Conservation (phyloP, 2,329 filamentous ascomycete genomes). For the Colletotrichum tofieldiae region DNA sequence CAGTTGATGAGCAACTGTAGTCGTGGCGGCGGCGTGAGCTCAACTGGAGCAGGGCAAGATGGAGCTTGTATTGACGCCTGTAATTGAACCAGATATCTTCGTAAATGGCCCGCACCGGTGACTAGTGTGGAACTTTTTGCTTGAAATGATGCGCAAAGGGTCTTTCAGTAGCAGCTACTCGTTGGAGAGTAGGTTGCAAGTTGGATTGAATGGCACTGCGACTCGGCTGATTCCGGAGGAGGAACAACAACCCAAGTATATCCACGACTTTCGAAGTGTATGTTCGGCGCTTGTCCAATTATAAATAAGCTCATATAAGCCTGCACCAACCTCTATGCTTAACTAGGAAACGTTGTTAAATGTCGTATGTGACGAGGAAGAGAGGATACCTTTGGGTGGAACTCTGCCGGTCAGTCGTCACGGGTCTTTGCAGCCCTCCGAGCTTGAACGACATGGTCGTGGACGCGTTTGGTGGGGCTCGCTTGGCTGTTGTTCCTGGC, state of each 20-base stretch:
- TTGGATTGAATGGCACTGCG: background rate
- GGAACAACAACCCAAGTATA: background rate
- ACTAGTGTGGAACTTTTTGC: no score
- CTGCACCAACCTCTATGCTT: background rate
- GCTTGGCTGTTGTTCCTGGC: slow-evolving; percentile 1
- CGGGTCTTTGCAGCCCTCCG: background rate
- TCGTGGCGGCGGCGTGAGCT: slow-evolving; percentile 55
- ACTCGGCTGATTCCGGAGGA: background rate
- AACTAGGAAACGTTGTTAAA: slow-evolving; percentile 2
- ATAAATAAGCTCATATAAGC: background rate
- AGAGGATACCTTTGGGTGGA: background rate
- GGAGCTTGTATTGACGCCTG: background rate
- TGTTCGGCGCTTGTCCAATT: background rate
- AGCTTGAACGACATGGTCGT: background rate
- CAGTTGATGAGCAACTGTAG: background rate
- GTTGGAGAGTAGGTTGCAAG: background rate
- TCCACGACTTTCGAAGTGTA: background rate
- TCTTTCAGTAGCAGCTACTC: background rate
- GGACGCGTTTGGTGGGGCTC: slow-evolving; percentile 7
- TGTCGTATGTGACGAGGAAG: background rate
- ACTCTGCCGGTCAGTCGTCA: background rate
- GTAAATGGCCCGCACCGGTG: background rate
- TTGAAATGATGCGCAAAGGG: background rate
- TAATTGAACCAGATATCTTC: background rate
- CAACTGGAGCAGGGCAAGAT: background rate